Percentiles rank a stretch among this genome's conserved stretches.
phyloP scores from a whole-genome alignment of 805 yeast species.

The Starmerella floris region DNA sequence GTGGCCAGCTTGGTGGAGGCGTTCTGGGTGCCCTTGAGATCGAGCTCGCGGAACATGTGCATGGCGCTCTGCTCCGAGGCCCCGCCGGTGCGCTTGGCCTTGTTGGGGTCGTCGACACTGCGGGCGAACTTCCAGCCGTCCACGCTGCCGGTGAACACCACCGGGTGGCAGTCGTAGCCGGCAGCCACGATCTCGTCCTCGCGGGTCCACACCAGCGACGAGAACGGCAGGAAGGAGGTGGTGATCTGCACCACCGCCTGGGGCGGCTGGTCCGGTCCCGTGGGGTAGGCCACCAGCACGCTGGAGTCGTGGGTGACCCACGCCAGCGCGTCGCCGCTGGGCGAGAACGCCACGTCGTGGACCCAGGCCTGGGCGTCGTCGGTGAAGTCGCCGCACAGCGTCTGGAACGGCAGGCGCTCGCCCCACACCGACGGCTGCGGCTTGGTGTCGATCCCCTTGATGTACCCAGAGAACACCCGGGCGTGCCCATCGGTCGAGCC shows the following conservation, averaged over 20 bases:
- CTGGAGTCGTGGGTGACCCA: constrained; percentile 79
- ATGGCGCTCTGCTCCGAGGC: constrained; percentile 41
- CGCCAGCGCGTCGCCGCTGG: constrained; percentile 63
- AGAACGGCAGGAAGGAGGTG: constrained; percentile 68
- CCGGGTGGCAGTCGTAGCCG: constrained; percentile 86
- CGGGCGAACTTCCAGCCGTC: constrained; percentile 45
- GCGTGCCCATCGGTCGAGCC: constrained; percentile 93
- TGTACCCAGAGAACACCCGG: constrained; percentile 74
- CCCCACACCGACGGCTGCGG: constrained; percentile 87
- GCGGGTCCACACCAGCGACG: constrained; percentile 54
- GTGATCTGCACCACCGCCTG: constrained; percentile 43
- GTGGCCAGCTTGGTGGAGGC: constrained; percentile 44
- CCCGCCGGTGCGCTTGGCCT: constrained; percentile 33
- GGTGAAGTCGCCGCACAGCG: constrained; percentile 68
- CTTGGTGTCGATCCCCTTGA: constrained; percentile 76
- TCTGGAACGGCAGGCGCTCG: constrained; percentile 84
- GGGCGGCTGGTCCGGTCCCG: constrained; percentile 53
- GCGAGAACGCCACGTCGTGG: constrained; percentile 78
- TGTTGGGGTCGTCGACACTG: constrained; percentile 47
- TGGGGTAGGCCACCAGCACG: constrained; percentile 66
- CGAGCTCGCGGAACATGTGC: constrained; percentile 90
- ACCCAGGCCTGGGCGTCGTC: constrained; percentile 75
- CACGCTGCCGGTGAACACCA: constrained; percentile 62
- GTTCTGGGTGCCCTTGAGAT: constrained; percentile 69
- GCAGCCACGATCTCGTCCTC: constrained; percentile 65